Evolutionary conservation across 345 rosid species (phyloP).

Genomic region (Aethionema arabicum): DNA sequence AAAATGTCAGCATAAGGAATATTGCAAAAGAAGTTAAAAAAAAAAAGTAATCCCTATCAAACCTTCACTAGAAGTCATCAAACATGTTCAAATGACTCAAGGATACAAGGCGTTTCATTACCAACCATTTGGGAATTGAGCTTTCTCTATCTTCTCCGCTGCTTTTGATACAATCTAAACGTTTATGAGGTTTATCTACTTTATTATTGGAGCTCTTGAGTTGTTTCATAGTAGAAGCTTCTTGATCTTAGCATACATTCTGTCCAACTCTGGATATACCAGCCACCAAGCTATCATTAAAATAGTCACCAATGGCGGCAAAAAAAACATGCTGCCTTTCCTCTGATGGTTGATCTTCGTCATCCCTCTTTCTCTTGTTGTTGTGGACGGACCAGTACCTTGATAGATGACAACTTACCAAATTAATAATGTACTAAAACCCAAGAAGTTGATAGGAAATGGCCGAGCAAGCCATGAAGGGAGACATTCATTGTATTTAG

Average conservation of each 20-base stretch:
- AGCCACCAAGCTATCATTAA: conserved; percentile 8
- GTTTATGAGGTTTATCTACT: conserved; percentile 11
- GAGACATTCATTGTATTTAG: conserved; percentile 14
- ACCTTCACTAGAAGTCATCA: neutral
- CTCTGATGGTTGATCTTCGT: conserved; percentile 20
- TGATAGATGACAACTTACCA: conserved; percentile 4
- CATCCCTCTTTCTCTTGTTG: conserved; percentile 32
- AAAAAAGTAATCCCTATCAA: conserved; percentile 21
- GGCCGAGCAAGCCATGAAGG: neutral
- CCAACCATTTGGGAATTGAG: conserved; percentile 12
- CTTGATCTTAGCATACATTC: conserved; percentile 20
- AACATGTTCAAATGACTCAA: conserved; percentile 21
- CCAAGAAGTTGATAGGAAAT: conserved; percentile 10
- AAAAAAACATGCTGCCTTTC: conserved; percentile 30
- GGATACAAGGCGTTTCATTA: conserved; percentile 55
- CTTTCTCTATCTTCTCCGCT: conserved; percentile 26
- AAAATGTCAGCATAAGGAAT: conserved; percentile 68
- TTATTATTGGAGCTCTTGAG: too few species aligned
- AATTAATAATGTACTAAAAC: conserved; percentile 6
- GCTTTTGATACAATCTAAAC: conserved; percentile 39
- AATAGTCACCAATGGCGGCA: conserved; percentile 23
- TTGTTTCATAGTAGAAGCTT: too few species aligned
- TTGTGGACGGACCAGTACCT: conserved; percentile 12
- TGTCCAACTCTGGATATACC: conserved; percentile 4
- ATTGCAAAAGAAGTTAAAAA: neutral